Evolutionary conservation across 805 yeast species (phyloP), one percentile per base, ranked within the genome.

Genomic region (Nakazawaea anatomiae): DNA sequence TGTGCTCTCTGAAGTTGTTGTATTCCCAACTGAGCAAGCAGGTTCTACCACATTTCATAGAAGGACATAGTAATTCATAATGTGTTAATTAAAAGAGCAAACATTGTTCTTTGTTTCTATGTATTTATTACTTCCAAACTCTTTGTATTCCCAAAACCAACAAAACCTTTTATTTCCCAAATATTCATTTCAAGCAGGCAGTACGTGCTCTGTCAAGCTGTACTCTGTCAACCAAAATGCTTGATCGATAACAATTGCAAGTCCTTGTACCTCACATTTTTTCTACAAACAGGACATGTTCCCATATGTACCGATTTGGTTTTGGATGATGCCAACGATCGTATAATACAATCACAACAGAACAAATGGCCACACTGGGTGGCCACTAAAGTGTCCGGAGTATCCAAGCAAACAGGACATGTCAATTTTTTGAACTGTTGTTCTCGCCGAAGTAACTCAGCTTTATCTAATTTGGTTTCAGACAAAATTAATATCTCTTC

Each of bases 11-110:
- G 96, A 90, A 64, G 74, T 89, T 14, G 74, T 91, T 64, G 83
- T 92, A 10, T 88, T 90, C 71, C 88, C 96, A 14, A 77, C 83
- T 44, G 84, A 87, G 71, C 97, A 91, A 73, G 96, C 95, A 4
- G 77, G 87, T 53, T 82, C 95, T 6, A 69, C 74, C 58, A 88
- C 85, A 62, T 66, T 85, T 36, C 73, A 83, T 72, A 50, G 46
- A 55, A 58, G 53, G 39, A 6, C 11, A 18, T 36, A 18, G 25
- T 18, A 18, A 18, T 18, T 18, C 25, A 18, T 18, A 18, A 18
- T 18, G 25, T 18, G 25, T 18, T 18, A 18, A 18, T 18, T 18
- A 18, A 18, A 18, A 18, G 25, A 18, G 25, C 25, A 18, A 2
- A 18, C 25, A 18, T 18, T 2, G 2, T 18, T 18, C 25, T 18